Evolutionary conservation across 257 asterid genomes (phyloP).

Genomic region (Asclepias syriaca): DNA sequence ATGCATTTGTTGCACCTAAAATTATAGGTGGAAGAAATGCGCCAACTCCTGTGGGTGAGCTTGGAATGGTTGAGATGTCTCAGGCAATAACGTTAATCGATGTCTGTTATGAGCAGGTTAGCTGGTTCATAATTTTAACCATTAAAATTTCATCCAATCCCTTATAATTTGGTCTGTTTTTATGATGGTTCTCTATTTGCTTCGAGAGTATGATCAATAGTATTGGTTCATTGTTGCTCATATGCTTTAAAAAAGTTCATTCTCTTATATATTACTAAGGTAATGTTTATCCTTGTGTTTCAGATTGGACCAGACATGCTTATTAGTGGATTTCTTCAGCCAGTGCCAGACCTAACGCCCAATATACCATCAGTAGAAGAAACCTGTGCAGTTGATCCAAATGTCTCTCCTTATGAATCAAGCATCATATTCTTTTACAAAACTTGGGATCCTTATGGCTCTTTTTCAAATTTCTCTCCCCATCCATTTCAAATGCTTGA

Average conservation of each 20-base stretch:
- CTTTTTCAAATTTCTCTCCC: conserved; percentile 89
- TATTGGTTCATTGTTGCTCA: neutral
- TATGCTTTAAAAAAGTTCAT: neutral
- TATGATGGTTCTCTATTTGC: neutral
- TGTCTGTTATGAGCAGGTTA: conserved; percentile 77
- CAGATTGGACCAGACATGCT: conserved; percentile 98
- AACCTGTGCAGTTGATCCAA: conserved; percentile 75
- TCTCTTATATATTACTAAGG: neutral
- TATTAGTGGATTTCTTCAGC: conserved; percentile 90
- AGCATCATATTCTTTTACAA: conserved; percentile 84
- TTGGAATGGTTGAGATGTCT: conserved; percentile 99
- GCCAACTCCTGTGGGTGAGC: conserved; percentile 94
- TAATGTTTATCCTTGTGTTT: conserved; percentile 10
- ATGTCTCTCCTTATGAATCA: conserved; percentile 82
- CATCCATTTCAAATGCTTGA: conserved; percentile 73
- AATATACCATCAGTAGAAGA: conserved; percentile 78
- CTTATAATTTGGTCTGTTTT: neutral
- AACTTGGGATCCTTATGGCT: conserved; percentile 96
- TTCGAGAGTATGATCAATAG: neutral
- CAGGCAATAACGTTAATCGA: conserved; percentile 85
- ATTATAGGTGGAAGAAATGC: conserved; percentile 93
- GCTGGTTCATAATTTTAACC: conserved; percentile 10
- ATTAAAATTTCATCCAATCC: neutral
- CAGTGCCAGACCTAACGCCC: conserved; percentile 90
- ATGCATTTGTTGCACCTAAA: conserved; percentile 95